Percentiles rank a stretch among this genome's conserved stretches.
Conservation (phyloP, 495 filamentous ascomycete genomes). For the Aspergillus sparsus region DNA sequence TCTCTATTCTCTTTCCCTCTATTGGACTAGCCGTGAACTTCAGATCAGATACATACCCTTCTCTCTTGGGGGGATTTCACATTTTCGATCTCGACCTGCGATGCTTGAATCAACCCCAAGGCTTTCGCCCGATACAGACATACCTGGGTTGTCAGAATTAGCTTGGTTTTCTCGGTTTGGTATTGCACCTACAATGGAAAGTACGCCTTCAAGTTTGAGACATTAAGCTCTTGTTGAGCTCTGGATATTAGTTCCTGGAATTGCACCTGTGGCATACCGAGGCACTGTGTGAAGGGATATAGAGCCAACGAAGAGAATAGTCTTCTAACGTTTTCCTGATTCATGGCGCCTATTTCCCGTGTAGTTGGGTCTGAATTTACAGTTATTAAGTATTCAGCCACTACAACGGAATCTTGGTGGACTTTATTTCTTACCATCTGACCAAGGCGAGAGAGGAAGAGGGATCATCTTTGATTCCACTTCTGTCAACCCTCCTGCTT, state of each 20-base stretch:
- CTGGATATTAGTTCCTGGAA: conserved; percentile 65
- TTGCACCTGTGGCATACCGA: conserved; percentile 62
- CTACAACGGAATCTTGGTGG: neutral
- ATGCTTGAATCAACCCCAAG: conserved; percentile 14
- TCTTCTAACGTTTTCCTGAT: conserved; percentile 60
- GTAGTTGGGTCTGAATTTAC: conserved; percentile 55
- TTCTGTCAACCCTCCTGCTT: conserved; percentile 69
- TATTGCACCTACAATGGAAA: conserved; percentile 65
- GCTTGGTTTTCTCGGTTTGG: neutral
- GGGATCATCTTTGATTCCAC: conserved; percentile 70
- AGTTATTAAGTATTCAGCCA: conserved; percentile 10
- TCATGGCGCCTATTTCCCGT: conserved; percentile 61
- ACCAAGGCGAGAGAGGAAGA: conserved; percentile 75
- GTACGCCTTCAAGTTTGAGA: conserved; percentile 68
- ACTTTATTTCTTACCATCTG: conserved; percentile 55
- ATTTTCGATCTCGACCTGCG: neutral
- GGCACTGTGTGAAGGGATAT: conserved; percentile 59
- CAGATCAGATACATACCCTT: neutral
- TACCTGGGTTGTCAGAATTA: conserved; percentile 44
- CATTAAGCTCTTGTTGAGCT: conserved; percentile 66
- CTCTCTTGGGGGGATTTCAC: too few species aligned
- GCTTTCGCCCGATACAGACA: conserved; percentile 60
- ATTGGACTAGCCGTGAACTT: neutral
- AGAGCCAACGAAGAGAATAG: conserved; percentile 62
- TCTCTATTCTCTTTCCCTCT: too few species aligned